Conservation (phyloP, 331 rosid species). For the Pyrus hybrid region DNA sequence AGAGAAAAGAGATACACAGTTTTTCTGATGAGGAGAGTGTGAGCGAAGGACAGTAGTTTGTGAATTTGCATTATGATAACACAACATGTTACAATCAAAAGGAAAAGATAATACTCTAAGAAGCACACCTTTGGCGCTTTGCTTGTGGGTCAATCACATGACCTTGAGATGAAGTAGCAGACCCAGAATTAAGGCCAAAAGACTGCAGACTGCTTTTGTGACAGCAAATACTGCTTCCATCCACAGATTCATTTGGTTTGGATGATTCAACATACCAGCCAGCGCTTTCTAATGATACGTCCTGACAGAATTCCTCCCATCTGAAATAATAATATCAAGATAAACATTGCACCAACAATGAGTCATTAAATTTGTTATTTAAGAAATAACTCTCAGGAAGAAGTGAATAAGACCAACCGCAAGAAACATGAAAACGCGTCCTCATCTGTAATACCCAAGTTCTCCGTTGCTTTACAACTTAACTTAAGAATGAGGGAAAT, state of each 20-base stretch:
- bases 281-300: conserved; percentile 62
- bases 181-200: conserved; percentile 19
- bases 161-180: conserved; percentile 19
- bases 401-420: conserved; percentile 42
- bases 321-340: conserved; percentile 32
- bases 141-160: conserved; percentile 36
- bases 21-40: background rate
- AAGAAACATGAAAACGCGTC: conserved; percentile 49
- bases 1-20: background rate
- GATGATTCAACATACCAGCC: conserved; percentile 43
- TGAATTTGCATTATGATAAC: too few relatives aligned
- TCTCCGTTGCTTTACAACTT: conserved; percentile 37
- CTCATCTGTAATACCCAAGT: conserved; percentile 33
- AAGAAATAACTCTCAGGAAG: background rate
- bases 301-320: conserved; percentile 82
- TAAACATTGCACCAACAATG: background rate
- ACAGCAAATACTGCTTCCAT: conserved; percentile 8
- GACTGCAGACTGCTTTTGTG: conserved; percentile 1
- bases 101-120: conserved; percentile 17
- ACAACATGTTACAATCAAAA: too few relatives aligned
- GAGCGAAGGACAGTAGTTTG: too few relatives aligned
- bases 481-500: conserved; percentile 41
- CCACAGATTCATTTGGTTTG: conserved; percentile 16
- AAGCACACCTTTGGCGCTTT: conserved; percentile 36
- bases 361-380: background rate